Evolutionary conservation across 371 early-diverging fungal species (phyloP), one percentile per base, ranked within the genome.

Genomic region (Mortierella sp.): DNA sequence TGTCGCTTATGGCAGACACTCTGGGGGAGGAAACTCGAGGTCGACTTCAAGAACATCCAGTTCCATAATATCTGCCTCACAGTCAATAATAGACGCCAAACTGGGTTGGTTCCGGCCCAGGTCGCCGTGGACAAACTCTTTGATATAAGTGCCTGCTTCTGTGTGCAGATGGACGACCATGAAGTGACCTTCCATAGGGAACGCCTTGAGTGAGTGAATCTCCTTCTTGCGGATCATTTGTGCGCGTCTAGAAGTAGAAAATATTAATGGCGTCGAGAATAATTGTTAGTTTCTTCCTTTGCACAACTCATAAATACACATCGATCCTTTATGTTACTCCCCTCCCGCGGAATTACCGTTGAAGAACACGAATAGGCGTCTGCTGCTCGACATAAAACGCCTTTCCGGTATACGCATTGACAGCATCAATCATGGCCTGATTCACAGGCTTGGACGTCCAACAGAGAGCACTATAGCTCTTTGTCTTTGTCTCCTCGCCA

Each of bases 111-210:
- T 99, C 54, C 99, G 91, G 3, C 99, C 99, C 16, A 96, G 88
- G 89, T 99, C 99, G 19, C 99, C 97, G 81, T 98, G 98, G 3
- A 99, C 95, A 93, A 99, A 99, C 90, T 99, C 99, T 84, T 99
- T 99, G 77, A 99, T 97, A 81, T 99, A 99, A 0, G 99, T 96
- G 14, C 99, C 99, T 5, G 99, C 99, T 79, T 95, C 94, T 0
- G 98, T 96, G 76, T 92, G 92, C 87, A 99, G 77, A 34, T 94
- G 89, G 6, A 96, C 88, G 3, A 92, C 88, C 72, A 91, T 83
- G 80, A 95, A 93, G 38, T 90, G 91, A 1, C 90, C 89, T 75
- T 89, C 84, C 16, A 91, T 31, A 26, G 76, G 72, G 45, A 80
- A 70, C 0, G 84, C 80, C 26, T 80, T 83, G 19, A 96, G 87